phyloP scores from a whole-genome alignment of 129 eudicot species.

The Solidago caesia region DNA sequence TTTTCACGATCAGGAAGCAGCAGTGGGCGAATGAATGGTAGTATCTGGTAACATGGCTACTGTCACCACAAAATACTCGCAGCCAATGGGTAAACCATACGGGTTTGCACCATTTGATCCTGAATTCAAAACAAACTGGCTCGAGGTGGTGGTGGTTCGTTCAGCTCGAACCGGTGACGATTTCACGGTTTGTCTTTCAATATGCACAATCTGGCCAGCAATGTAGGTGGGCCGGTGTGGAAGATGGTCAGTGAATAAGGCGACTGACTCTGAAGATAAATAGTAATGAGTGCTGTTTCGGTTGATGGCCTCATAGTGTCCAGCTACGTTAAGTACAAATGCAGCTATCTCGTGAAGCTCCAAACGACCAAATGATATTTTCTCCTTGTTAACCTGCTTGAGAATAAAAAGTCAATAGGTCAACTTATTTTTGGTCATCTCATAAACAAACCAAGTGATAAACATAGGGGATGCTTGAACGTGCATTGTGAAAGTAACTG shows the following conservation, averaged over 20 bases:
- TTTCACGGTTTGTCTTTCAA: slow-evolving; percentile 64
- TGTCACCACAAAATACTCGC: slow-evolving; percentile 96
- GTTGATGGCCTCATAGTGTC: slow-evolving; percentile 86
- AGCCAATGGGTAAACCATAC: slow-evolving; percentile 74
- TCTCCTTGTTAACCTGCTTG: slow-evolving; percentile 84
- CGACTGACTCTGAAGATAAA: slow-evolving; percentile 86
- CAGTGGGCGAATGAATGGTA: slow-evolving; percentile 64
- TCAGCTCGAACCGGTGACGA: slow-evolving; percentile 29
- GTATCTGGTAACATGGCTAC: slow-evolving; percentile 92
- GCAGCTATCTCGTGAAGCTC: slow-evolving; percentile 95
- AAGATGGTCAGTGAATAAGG: slow-evolving; percentile 74
- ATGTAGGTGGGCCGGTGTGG: slow-evolving; percentile 74
- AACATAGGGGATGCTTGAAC: too few species aligned
- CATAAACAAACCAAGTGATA: not conserved
- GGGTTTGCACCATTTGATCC: slow-evolving; percentile 54
- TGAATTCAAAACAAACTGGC: slow-evolving; percentile 33
- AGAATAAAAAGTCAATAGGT: not conserved
- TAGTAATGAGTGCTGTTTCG: slow-evolving; percentile 76
- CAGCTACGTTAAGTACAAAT: slow-evolving; percentile 64
- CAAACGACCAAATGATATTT: slow-evolving; percentile 74
- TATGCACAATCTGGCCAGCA: slow-evolving; percentile 86
- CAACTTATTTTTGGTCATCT: not conserved
- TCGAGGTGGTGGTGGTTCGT: slow-evolving; percentile 32
- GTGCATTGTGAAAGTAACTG: not conserved
- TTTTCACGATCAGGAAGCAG: slow-evolving; percentile 76